Conservation (phyloP, 2,329 filamentous ascomycete genomes). For the Diaporthe batatas region DNA sequence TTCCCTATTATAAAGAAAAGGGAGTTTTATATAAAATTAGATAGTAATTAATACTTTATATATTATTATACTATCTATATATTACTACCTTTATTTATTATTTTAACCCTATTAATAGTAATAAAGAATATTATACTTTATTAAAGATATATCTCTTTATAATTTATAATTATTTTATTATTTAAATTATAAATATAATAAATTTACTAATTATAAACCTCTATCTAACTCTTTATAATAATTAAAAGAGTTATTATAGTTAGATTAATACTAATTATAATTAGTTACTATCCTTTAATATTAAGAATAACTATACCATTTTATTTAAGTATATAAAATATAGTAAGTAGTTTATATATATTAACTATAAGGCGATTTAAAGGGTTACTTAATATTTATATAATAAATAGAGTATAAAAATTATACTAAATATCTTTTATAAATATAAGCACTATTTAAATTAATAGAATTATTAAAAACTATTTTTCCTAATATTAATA, state of each 20-base stretch:
- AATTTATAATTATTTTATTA: background rate
- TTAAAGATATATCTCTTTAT: background rate
- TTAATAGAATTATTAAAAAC: background rate
- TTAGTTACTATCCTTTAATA: background rate
- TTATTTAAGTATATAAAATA: background rate
- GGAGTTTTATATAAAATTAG: background rate
- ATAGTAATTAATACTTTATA: background rate
- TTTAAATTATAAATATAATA: background rate
- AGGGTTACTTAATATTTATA: background rate
- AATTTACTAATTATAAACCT: background rate
- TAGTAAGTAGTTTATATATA: background rate
- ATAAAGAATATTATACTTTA: background rate
- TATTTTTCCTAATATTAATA: no score
- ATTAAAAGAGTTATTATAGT: background rate
- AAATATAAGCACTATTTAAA: background rate
- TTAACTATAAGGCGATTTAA: background rate
- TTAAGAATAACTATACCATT: background rate
- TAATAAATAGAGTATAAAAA: background rate
- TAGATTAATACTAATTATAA: background rate
- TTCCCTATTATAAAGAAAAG: background rate
- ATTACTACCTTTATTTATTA: background rate
- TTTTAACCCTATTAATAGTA: background rate
- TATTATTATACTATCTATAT: background rate
- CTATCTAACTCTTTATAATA: no score
- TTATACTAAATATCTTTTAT: background rate